phyloP scores from a whole-genome alignment of 2,329 filamentous ascomycete species.

The Phialocephala subalpina region DNA sequence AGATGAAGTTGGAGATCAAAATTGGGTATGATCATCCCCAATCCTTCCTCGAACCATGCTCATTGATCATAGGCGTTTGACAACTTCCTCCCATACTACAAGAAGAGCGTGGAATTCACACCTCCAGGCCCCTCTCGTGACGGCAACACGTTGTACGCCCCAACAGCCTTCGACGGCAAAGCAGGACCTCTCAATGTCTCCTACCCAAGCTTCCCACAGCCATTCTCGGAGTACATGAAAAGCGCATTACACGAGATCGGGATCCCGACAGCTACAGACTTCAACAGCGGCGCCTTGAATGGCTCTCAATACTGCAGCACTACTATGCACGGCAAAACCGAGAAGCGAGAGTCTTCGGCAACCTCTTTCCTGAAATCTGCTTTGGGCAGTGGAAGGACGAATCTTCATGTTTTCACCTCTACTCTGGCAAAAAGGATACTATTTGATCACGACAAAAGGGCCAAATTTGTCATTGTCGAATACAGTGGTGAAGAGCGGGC shows the following conservation, averaged over 20 bases:
- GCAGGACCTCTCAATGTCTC: conserved; percentile 51
- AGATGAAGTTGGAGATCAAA: conserved; percentile 48
- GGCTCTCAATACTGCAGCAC: conserved; percentile 46
- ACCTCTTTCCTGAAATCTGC: conserved; percentile 46
- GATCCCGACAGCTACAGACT: conserved; percentile 46
- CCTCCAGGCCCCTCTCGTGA: conserved; percentile 41
- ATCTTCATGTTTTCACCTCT: conserved; percentile 50
- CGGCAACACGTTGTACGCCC: conserved; percentile 40
- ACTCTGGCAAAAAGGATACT: conserved; percentile 55
- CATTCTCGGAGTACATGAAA: conserved; percentile 48
- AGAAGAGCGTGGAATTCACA: conserved; percentile 41
- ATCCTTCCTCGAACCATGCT: background rate
- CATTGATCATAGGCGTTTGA: conserved; percentile 48
- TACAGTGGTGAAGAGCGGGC: conserved; percentile 21
- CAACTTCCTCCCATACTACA: conserved; percentile 54
- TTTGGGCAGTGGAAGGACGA: conserved; percentile 16
- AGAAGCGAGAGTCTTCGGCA: conserved; percentile 46
- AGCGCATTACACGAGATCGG: conserved; percentile 49
- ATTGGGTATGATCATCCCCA: conserved; percentile 37
- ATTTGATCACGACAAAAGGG: conserved; percentile 50
- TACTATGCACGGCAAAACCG: conserved; percentile 42
- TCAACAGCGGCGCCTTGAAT: conserved; percentile 51
- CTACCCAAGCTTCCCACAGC: conserved; percentile 47
- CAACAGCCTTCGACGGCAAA: conserved; percentile 40
- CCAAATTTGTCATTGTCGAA: conserved; percentile 47